Evolutionary conservation across 2,329 filamentous ascomycete genomes (phyloP).

Genomic region (Neonectria neomacrospora): DNA sequence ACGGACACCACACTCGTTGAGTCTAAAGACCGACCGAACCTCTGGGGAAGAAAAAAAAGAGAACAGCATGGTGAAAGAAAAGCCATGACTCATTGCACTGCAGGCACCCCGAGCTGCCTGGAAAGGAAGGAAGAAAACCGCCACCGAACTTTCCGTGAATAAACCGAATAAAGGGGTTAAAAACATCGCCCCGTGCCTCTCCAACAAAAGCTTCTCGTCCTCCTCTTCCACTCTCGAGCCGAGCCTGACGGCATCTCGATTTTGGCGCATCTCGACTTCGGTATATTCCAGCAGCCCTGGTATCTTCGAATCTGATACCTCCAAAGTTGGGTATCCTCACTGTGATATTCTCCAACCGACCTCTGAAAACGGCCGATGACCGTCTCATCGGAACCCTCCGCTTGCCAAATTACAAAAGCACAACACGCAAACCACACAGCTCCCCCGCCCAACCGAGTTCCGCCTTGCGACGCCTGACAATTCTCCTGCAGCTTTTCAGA

Average conservation of each 20-base stretch:
- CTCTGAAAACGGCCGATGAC: neutral
- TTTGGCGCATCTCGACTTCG: neutral
- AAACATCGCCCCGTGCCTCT: neutral
- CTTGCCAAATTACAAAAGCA: neutral
- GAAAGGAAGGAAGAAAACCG: neutral
- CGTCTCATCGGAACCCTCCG: neutral
- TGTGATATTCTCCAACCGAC: neutral
- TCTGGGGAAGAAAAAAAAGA: neutral
- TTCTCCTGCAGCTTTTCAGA: neutral
- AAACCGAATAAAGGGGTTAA: neutral
- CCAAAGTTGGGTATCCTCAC: neutral
- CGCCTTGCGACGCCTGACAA: neutral
- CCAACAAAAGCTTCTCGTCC: neutral
- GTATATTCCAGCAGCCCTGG: neutral
- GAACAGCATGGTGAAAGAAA: neutral
- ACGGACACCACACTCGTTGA: neutral
- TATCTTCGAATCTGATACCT: neutral
- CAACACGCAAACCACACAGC: neutral
- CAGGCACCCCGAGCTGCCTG: constrained; percentile 2
- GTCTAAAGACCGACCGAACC: neutral
- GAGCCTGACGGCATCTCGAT: neutral
- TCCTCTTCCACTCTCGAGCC: neutral
- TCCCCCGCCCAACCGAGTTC: neutral
- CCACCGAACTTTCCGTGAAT: neutral
- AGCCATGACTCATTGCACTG: constrained; percentile 3